Evolutionary conservation across 306 rosid genomes (phyloP), one percentile per base, ranked within the genome.

Genomic region (Quercus parvula): DNA sequence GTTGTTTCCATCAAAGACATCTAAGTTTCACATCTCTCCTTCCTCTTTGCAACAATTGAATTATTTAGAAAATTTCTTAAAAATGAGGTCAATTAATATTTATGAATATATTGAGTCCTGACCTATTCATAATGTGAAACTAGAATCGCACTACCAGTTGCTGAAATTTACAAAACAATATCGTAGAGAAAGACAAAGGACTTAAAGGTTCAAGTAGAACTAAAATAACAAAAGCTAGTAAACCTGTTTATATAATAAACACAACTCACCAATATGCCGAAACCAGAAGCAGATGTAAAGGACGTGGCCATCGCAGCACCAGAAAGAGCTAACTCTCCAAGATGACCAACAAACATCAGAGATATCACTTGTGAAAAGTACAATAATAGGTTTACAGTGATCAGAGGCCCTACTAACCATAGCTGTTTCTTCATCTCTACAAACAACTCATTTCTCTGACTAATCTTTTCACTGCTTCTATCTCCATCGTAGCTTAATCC

Each of bases 331-430:
- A 91, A 10, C 11, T 89, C 78, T 0, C 92, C 97, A 6, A 88
- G 96, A 76, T 89, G 97, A 17, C 96, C 94, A 1, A 91, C 92
- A 41, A 89, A 93, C 98, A 91, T 93, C 0, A 93, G 81, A 24
- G 98, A 89, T 57, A 93, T 88, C 35, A 88, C 74, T 81, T 88
- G 94, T 3, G 84, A 70, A 81, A 84, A 82, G 38, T 70, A 87
- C 61, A 85, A 90, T n/a, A 91, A 77, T 0, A 93, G 19, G 71
- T 79, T 81, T 59, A 86, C 94, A 22, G 82, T 72, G 14, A 89
- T 61, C 28, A 89, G 64, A 25, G 97, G 94, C 44, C 96, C 96
- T 69, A 96, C 92, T 19, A 93, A 88, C 94, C 96, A 91, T 83
- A 91, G 30, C 82, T 93, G 92, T 89, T 83, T 91, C 84, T 73